Percentiles rank a stretch among this genome's conserved stretches.
phyloP scores from a whole-genome alignment of 1,284 basidiomycete species.

The Mycena citricolor region DNA sequence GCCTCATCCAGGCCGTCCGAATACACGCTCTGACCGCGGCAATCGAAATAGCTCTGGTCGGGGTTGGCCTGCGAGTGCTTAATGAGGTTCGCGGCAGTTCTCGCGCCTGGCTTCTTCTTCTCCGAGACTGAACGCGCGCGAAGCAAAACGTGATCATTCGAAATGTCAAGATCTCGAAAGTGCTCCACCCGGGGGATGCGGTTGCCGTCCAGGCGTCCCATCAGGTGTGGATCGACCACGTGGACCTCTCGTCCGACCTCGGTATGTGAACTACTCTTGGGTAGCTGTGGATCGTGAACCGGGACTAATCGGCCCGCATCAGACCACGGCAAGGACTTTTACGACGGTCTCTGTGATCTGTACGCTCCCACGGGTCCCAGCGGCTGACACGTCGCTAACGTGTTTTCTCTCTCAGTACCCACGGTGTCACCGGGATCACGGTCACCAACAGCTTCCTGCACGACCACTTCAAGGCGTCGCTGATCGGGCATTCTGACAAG shows the following conservation, averaged over 20 bases:
- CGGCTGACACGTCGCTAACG: background rate
- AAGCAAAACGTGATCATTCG: slow-evolving; percentile 46
- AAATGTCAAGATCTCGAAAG: slow-evolving; percentile 49
- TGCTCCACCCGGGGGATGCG: slow-evolving; percentile 33
- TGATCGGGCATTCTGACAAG: slow-evolving; percentile 44
- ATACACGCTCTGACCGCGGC: background rate
- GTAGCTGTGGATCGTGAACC: too few species aligned
- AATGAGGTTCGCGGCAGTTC: slow-evolving; percentile 22
- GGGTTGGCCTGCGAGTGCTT: slow-evolving; percentile 29
- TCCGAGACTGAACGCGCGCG: background rate
- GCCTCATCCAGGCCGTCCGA: background rate
- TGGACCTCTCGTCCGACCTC: slow-evolving; percentile 43
- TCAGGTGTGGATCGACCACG: slow-evolving; percentile 47
- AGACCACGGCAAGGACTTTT: slow-evolving; percentile 12
- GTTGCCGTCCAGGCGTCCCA: slow-evolving; percentile 30
- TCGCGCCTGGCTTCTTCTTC: background rate
- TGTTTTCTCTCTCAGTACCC: slow-evolving; percentile 25
- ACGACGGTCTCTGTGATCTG: slow-evolving; percentile 16
- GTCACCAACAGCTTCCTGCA: slow-evolving; percentile 39
- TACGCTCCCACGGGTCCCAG: slow-evolving; percentile 1
- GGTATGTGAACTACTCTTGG: slow-evolving; percentile 13
- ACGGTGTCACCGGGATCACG: slow-evolving; percentile 41
- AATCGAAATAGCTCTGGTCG: slow-evolving; percentile 12
- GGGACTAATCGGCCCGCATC: background rate
- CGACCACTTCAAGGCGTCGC: slow-evolving; percentile 42